Evolutionary conservation across 129 eudicot species (phyloP).

Genomic region (Logfia minima): DNA sequence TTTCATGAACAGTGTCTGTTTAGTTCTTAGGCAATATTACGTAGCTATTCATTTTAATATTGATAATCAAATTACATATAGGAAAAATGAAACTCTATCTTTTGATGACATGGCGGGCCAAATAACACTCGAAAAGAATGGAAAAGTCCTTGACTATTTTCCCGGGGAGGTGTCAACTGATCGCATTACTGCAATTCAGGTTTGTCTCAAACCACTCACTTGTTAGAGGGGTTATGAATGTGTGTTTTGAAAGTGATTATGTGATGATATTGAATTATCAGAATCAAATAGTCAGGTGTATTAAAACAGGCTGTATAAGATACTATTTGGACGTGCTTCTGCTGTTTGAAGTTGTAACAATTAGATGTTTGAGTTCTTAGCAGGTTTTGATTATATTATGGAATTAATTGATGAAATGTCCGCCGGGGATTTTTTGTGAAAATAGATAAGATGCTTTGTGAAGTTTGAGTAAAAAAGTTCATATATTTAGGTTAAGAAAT

Average conservation of each 20-base stretch:
- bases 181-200: constrained; percentile 88
- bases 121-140: constrained; percentile 90
- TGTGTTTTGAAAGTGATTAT: not conserved
- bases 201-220: constrained; percentile 23
- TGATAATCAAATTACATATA: constrained; percentile 38
- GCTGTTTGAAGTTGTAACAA: not conserved
- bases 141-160: constrained; percentile 67
- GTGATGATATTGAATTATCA: not conserved
- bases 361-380: constrained; percentile 4
- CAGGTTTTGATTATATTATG: not conserved
- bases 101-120: constrained; percentile 43
- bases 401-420: not conserved
- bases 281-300: not conserved
- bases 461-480: not conserved
- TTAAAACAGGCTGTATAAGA: constrained; percentile 1
- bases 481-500: no score
- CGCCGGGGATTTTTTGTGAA: not conserved
- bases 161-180: constrained; percentile 78
- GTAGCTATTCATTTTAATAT: not conserved
- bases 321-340: not conserved
- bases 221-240: not conserved
- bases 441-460: not conserved
- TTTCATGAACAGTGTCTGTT: not conserved
- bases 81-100: constrained; percentile 53
- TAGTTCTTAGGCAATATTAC: not conserved